These are phyloP conservation scores for Rhododendron williamsianum DNA, from an alignment of 148 eudicot species.

Conservation along the genomic window DNA sequence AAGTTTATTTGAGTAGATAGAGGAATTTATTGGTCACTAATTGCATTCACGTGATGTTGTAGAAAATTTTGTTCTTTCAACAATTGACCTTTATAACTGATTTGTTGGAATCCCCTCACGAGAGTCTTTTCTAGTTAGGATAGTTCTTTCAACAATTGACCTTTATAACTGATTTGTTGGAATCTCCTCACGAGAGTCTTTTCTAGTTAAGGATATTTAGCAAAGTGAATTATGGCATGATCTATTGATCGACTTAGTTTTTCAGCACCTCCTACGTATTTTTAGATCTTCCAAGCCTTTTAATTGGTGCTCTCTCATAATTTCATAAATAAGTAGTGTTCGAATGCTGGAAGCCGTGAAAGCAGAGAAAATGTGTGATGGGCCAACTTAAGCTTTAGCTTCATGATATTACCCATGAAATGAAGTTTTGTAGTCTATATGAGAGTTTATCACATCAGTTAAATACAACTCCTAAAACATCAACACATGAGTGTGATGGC, in stretches of 20 bases:
- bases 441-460: not conserved
- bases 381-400: not conserved
- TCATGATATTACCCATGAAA: not conserved
- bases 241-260: not conserved
- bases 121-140: not conserved
- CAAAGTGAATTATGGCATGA: not conserved
- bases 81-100: not conserved
- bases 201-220: not conserved
- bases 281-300: not conserved
- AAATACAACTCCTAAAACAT: not conserved
- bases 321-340: not conserved
- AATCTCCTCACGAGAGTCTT: not conserved
- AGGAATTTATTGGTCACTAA: not conserved
- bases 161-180: not conserved
- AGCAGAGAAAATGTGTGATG: not conserved
- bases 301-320: not conserved
- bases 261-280: not conserved
- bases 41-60: not conserved
- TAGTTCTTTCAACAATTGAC: not conserved
- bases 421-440: not conserved
- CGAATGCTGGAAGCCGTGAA: not conserved
- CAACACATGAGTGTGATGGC: not conserved
- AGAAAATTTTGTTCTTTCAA: not conserved
- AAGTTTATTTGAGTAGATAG: not conserved
- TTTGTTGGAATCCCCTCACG: not conserved